Evolutionary conservation across 257 asterid species (phyloP), one percentile per base, ranked within the genome.

Genomic region (Striga asiatica): DNA sequence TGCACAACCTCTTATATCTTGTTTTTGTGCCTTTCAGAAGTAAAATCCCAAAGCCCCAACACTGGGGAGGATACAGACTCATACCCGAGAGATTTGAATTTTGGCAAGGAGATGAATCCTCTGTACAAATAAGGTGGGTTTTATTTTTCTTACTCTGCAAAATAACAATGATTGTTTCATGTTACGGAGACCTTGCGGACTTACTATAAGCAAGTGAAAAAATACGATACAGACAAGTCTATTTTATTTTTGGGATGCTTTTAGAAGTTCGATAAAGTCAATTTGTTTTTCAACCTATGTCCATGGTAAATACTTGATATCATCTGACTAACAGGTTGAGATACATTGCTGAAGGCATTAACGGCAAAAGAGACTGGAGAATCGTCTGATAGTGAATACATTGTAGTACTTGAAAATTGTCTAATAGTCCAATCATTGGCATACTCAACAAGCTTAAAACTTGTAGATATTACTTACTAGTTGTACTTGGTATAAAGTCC

Each of bases 61-160:
- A 67, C 62, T 83, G 93, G 88, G 93, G 93, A 58, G 85, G 93
- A 49, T 82, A 75, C 72, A 68, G 78, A 74, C 84, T 83, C 68
- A 61, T 28, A 62, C 89, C 89, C 0, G 76, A 77, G 63, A 61
- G 59, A 21, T 83, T 80, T 17, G 85, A 80, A 77, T 83, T 80
- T 71, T 83, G 93, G 93, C 82, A 80, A 68, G 93, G 93, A 57
- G 75, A 69, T 31, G 74, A 69, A 58, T 69, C 74, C 3, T 64
- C 63, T 2, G 59, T 64, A 13, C 71, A 69, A 29, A 18, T 59
- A 21, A 70, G 60, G 75, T 70, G 27, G 6, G 38, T 29, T 7
- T 29, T 29, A 1, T 29, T 29, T 29, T 29, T 29, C 35, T 29
- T 29, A 10, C 8, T 5, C 35, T n/a, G n/a, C n/a, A n/a, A n/a